Conservation (phyloP, 805 yeast genomes). For the Candida khao-thaluensis region DNA sequence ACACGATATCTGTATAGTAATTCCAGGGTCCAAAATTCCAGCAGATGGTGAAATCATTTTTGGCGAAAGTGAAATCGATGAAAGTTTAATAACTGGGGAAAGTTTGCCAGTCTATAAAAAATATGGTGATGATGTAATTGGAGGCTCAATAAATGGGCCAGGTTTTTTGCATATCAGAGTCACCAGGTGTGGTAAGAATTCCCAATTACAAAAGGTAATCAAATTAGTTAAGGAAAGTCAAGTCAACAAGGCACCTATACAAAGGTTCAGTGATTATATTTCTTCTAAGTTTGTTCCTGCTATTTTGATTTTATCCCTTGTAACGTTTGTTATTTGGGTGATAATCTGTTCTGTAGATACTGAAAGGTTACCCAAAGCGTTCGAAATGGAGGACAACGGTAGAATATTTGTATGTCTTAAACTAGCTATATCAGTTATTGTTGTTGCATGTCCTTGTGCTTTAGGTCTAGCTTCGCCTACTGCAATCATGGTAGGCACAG, state of each 20-base stretch:
- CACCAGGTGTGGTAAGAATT: slow-evolving; percentile 71
- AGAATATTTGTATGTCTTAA: slow-evolving; percentile 67
- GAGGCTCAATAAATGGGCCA: slow-evolving; percentile 87
- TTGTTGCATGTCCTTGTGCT: slow-evolving; percentile 99
- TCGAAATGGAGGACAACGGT: slow-evolving; percentile 49
- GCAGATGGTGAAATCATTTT: slow-evolving; percentile 82
- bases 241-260: slow-evolving; percentile 84
- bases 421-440: slow-evolving; percentile 86
- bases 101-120: slow-evolving; percentile 68
- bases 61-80: slow-evolving; percentile 85
- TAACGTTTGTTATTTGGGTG: slow-evolving; percentile 56
- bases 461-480: slow-evolving; percentile 97
- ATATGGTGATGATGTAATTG: slow-evolving; percentile 65
- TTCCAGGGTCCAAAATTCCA: slow-evolving; percentile 87
- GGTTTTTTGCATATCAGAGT: slow-evolving; percentile 71
- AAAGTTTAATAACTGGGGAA: slow-evolving; percentile 91
- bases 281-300: slow-evolving; percentile 85
- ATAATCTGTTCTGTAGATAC: slow-evolving; percentile 28
- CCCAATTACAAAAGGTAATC: slow-evolving; percentile 86
- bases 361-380: slow-evolving; percentile 45
- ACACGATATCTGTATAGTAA: slow-evolving; percentile 71
- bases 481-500: slow-evolving; percentile 98
- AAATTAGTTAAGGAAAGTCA: slow-evolving; percentile 87
- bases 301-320: slow-evolving; percentile 57
- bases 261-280: slow-evolving; percentile 78